A percentile compares a stretch with the other conserved stretches of the same genome.
phyloP scores from a whole-genome alignment of 495 filamentous ascomycete species.

The Daldinia childiae region DNA sequence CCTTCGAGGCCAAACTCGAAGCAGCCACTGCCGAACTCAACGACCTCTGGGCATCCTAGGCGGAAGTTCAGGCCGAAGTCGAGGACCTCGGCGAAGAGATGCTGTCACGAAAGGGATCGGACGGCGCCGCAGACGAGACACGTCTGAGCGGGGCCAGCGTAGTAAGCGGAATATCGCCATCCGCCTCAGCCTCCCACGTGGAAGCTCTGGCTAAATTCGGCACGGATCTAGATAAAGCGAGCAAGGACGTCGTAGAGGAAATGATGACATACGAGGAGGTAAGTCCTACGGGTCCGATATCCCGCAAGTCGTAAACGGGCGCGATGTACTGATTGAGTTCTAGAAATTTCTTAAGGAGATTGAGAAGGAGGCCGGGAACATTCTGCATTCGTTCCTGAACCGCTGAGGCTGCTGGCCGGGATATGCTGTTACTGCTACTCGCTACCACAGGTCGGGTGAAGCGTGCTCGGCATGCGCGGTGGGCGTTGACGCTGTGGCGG shows the following conservation, averaged over 20 bases:
- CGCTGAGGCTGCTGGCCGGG: constrained; percentile 7
- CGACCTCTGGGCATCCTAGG: constrained; percentile 37
- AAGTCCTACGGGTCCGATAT: constrained; percentile 27
- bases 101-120: constrained; percentile 19
- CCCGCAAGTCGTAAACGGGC: constrained; percentile 34
- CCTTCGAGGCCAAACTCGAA: constrained; percentile 17
- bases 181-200: constrained; percentile 14
- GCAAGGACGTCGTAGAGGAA: constrained; percentile 42
- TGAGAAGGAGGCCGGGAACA: constrained; percentile 40
- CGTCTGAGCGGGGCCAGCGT: constrained; percentile 1
- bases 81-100: constrained; percentile 23
- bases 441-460: background rate
- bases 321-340: constrained; percentile 43
- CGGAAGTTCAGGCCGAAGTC: constrained; percentile 28
- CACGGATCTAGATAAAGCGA: constrained; percentile 30
- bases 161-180: constrained; percentile 34
- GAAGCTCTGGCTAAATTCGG: constrained; percentile 20
- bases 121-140: background rate
- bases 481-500: background rate
- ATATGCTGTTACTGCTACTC: background rate
- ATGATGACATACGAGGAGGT: constrained; percentile 44
- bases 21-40: constrained; percentile 20
- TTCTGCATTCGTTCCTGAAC: constrained; percentile 38
- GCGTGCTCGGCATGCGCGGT: background rate
- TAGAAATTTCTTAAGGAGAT: constrained; percentile 45